phyloP scores from a whole-genome alignment of 1,139 yeast species.

The Sugiyamaella grinbergsii region DNA sequence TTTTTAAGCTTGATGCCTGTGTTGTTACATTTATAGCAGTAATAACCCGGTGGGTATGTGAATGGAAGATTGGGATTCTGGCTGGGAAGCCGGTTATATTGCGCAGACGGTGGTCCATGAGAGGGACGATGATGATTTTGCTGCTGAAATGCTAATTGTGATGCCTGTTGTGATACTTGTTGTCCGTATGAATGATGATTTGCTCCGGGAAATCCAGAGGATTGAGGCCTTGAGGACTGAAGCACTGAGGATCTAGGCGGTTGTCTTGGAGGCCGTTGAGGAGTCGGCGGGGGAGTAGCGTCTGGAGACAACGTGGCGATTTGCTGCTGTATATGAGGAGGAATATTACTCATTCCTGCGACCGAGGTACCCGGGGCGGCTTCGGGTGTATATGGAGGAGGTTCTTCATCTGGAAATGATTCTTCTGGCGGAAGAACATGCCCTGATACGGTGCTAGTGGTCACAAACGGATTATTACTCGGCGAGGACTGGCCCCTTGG shows the following conservation, averaged over 20 bases:
- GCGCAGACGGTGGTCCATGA: conserved; percentile 6
- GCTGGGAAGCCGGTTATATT: conserved; percentile 17
- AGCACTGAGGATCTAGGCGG: no score
- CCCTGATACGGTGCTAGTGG: conserved; percentile 4
- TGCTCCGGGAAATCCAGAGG: conserved; percentile 13
- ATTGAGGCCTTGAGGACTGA: conserved; percentile 15
- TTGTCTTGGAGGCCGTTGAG: conserved; percentile 5
- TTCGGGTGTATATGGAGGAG: conserved; percentile 36
- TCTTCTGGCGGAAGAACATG: conserved; percentile 28
- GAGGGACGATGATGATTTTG: conserved; percentile 3
- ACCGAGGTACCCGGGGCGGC: conserved; percentile 28
- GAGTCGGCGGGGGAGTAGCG: background rate
- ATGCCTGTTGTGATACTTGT: no score
- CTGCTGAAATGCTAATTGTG: conserved; percentile 5
- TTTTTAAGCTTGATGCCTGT: conserved; percentile 70
- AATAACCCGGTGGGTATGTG: conserved; percentile 61
- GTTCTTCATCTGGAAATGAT: conserved; percentile 31
- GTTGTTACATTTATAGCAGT: conserved; percentile 72
- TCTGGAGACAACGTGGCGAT: background rate
- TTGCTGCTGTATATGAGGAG: conserved; percentile 15
- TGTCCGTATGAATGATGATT: conserved; percentile 13
- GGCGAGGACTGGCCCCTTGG: background rate
- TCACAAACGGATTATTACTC: background rate
- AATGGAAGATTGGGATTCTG: conserved; percentile 55
- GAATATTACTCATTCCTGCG: conserved; percentile 21